Evolutionary conservation across 345 rosid genomes (phyloP), one percentile per base, ranked within the genome.

Genomic region (Aethionema arabicum): DNA sequence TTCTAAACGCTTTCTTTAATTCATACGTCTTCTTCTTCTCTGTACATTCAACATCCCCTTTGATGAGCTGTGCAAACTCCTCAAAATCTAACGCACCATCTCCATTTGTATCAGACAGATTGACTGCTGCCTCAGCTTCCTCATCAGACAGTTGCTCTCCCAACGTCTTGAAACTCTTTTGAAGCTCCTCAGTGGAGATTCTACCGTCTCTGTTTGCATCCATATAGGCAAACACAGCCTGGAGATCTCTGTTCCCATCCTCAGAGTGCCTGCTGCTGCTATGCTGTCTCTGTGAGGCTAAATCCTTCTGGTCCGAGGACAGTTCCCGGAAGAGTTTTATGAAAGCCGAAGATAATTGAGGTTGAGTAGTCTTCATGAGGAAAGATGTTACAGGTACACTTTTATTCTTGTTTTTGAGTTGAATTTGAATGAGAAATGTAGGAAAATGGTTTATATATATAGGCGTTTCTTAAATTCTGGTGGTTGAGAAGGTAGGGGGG

Each of bases 121-220:
- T 62, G 37, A 87, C 70, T 2, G 83, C 88, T 11, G 75, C 68
- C 61, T 75, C 76, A 0, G 85, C 91, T 52, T 82, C 88, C 65
- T 73, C 88, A 48, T 37, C 64, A 33, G 82, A 72, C 11, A 87
- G 59, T 51, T 65, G 56, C 44, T 79, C 84, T 46, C 88, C 95
- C 5, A 76, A 10, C 15, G 63, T 66, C 16, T 42, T 74, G 54
- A 82, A 65, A 62, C 87, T 80, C 69, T 74, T 69, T 55, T 72
- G 76, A 38, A 87, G 75, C 77, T 87, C 88, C 0, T 66, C 58
- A 0, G 87, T 65, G 0, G 91, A 79, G 41, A 87, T 79, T 59
- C 69, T 79, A 59, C 88, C 95, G 45, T 84, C 95, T 32, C 76
- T 62, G 61, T 87, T 73, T 61, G 76, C 82, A 29, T 87, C 95